These are phyloP conservation scores for Aspergillus hancockii DNA, from an alignment of 495 filamentous ascomycete genomes.

Conservation along the genomic window DNA sequence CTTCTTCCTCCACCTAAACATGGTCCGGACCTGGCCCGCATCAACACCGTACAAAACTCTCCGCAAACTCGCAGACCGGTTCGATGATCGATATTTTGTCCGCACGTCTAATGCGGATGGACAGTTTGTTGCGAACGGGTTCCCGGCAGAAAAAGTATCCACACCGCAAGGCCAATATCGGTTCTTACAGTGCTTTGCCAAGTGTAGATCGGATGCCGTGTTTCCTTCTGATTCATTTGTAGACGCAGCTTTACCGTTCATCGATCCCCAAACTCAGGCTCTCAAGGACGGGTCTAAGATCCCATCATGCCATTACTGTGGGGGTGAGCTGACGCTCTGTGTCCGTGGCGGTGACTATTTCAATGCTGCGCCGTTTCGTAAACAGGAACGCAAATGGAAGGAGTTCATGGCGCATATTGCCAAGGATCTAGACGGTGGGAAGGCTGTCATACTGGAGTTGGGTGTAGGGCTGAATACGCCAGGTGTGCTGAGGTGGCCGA, in stretches of 20 bases:
- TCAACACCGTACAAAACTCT: constrained; percentile 18
- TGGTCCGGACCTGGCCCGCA: constrained; percentile 25
- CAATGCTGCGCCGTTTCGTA: constrained; percentile 19
- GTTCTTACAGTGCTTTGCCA: constrained; percentile 24
- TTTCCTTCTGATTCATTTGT: constrained; percentile 20
- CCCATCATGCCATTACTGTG: constrained; percentile 22
- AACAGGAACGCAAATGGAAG: constrained; percentile 18
- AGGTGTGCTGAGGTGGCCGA: constrained; percentile 28
- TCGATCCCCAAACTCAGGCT: constrained; percentile 22
- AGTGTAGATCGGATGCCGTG: constrained; percentile 25
- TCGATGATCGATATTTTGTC: constrained; percentile 15
- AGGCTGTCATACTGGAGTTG: constrained; percentile 25
- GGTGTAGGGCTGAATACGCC: constrained; percentile 32
- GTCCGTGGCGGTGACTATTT: constrained; percentile 27
- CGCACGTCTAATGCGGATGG: constrained; percentile 31
- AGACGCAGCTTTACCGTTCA: constrained; percentile 19
- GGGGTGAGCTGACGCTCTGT: constrained; percentile 23
- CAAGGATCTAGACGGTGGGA: not conserved
- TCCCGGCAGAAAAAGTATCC: constrained; percentile 15
- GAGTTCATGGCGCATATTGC: constrained; percentile 14
- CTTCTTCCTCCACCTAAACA: constrained; percentile 26
- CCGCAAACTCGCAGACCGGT: constrained; percentile 2
- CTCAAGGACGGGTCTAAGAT: constrained; percentile 20
- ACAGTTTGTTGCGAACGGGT: constrained; percentile 24
- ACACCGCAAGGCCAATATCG: constrained; percentile 29